A percentile compares a stretch with the other conserved stretches of the same genome.
Evolutionary conservation across 257 asterid species (phyloP).

Genomic region (Ligustrum vulgare): DNA sequence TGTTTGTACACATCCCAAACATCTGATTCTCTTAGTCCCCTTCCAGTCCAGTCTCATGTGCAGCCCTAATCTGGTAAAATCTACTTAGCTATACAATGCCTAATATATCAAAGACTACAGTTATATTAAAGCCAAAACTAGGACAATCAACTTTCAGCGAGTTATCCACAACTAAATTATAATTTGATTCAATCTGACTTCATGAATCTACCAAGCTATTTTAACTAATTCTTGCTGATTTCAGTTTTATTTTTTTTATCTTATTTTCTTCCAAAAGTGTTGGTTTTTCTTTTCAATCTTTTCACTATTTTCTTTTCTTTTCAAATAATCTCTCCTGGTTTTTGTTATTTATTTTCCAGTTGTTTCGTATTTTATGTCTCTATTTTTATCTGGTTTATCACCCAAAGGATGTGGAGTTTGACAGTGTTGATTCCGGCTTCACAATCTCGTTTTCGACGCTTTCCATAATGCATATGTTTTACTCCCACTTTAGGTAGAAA

Average conservation of each 20-base stretch:
- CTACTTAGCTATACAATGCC: too few species aligned
- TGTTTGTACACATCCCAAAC: too few species aligned
- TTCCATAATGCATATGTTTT: constrained; percentile 4
- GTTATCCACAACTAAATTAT: too few species aligned
- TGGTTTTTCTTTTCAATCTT: background rate
- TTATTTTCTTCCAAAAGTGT: background rate
- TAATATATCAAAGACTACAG: too few species aligned
- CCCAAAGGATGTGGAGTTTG: background rate
- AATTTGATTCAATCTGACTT: background rate
- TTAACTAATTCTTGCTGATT: background rate
- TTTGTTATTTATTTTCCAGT: background rate
- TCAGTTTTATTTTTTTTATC: too few species aligned
- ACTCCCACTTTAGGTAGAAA: constrained; percentile 57
- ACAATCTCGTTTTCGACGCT: constrained; percentile 3
- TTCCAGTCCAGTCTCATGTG: background rate
- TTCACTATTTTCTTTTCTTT: background rate
- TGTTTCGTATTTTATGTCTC: background rate
- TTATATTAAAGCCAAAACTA: too few species aligned
- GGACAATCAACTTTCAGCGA: too few species aligned
- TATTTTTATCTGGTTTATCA: background rate
- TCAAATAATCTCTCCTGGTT: background rate
- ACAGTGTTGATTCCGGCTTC: constrained; percentile 1
- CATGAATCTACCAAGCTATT: background rate
- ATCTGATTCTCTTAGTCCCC: too few species aligned
- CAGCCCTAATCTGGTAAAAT: background rate